Evolutionary conservation across 2,329 filamentous ascomycete species (phyloP), one percentile per base, ranked within the genome.

Genomic region (Drechslerella coelobrocha): DNA sequence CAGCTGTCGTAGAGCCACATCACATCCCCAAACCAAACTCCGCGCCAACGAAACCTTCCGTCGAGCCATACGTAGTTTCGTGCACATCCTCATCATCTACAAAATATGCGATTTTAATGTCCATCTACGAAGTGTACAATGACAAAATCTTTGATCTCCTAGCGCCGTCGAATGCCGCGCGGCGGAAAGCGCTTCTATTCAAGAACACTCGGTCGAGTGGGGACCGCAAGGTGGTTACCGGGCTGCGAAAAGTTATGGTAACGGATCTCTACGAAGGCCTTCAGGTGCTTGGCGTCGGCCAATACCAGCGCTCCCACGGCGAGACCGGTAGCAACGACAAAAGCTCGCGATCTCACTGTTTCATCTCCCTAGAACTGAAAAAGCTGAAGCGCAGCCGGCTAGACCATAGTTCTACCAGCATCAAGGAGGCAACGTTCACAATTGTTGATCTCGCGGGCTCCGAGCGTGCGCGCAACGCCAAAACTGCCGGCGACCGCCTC

Each of bases 81-180:
- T 53, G 43, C 17, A 29, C 39, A 23, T 41, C 47, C 4, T 45
- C 53, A 12, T 53, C 66, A 10, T 63, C 59, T 4, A 48, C 29
- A 23, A 66, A 96, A 75, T 97, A 97, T 75, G 89, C 89, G 2
- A 87, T 99, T 59, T 82, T 99, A 9, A 84, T 99, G 21, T 96
- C 92, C 59, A 99, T 99, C 92, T 97, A 97, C 79, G 94, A 99
- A 79, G 93, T 99, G 0, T 97, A 99, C 81, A 99, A 99, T 77
- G 93, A 99, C 80, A 88, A 92, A 34, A 97, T 99, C 74, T 97
- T 95, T 78, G 94, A 99, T 76, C 86, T 99, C 0, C 82, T 99
- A 0, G 89, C 89, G 0, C 61, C 72, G 2, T 59, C 56, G 5
- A 72, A 66, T 83, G 84, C 73, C 84, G 88, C 54, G 0, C 68